Evolutionary conservation across 805 yeast genomes (phyloP), one percentile per base, ranked within the genome.

Genomic region (Grigorovia yakushimaensis): DNA sequence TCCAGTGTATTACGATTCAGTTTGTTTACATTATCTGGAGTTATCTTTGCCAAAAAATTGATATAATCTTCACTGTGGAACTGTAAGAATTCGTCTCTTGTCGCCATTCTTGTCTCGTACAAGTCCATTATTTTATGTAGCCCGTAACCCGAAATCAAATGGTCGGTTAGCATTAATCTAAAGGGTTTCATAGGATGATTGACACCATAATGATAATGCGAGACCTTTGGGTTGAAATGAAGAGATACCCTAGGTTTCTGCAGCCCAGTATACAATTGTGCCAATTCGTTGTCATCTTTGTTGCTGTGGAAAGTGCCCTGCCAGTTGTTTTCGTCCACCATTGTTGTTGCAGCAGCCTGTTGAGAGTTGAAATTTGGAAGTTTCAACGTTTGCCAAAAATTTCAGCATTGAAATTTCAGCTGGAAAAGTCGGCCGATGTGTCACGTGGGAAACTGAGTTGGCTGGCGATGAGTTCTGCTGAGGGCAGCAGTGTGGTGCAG

Each of bases 131-230:
- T 76, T 58, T 88, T 88, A 64, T 89, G 87, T 42, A 91, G 69
- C 49, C 87, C 87, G 66, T 93, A 91, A 13, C 84, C 81, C 33
- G 83, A 77, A 45, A 91, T 91, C 51, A 91, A 70, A 62, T 89
- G 96, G 67, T 91, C 97, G 0, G 98, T 91, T 41, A 91, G 74
- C 89, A 88, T 83, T 51, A 93, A 71, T 54, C 98, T 71, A 65
- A 89, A 87, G 15, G 98, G 98, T 64, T 91, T 91, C 98, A 91
- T 91, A n/a, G 98, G 98, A 66, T 91, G 98, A 50, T 81, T 77
- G 1, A 86, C 84, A 17, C 98, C 98, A 64, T 86, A 89, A 59
- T 89, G 96, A 65, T 82, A 89, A 53, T 78, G 76, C 1, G 86
- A 74, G 0, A 82, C 94, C 46, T 82, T 79, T 22, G 88, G 85